Base-by-base conservation (phyloP, 768 basidiomycete species). In the Phanerochaete carnosa region DNA sequence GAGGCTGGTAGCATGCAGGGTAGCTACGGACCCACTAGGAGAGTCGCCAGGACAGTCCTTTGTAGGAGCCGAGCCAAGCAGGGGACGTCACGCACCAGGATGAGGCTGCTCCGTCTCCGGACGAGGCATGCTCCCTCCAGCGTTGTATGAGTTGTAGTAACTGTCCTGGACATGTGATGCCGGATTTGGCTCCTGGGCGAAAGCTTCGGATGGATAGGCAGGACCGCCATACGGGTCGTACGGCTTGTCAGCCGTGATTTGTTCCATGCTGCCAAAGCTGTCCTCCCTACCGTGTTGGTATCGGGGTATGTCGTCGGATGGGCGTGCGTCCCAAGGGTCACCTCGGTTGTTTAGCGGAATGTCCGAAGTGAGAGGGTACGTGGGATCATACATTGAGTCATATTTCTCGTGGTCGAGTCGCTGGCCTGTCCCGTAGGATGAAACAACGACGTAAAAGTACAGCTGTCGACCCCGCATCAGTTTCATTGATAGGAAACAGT, bases 331-430 rank as follows among this genome's bases (percentile, higher is more conserved):
- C 87, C 89, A 92, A n/a, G 86, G 81, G 67, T 88, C 86, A 63
- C 75, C 77, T 57, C 88, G 85, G 64, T 82, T 78, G 62, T 78
- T 80, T 76, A 92, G 80, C 11, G 85, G 84, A 33, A 88, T 86
- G 64, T 89, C 85, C 64, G 76, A 75, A 32, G 78, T 81, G 59
- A 84, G 71, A 51, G 81, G 79, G 64, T 78, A 77, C 13, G 78
- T 76, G 3, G 83, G 73, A 64, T 87, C 87, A 69, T 86, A 86
- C 59, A 92, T 78, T 26, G 84, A 83, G 68, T 89, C 86, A 68
- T 92, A 95, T 67, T 89, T 86, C 63, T 83, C 83, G 70, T 94
- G 92, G 67, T 94, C 93, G n/a, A 77, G 79, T 30, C 85, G 85
- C 72, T 96, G 94, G 13, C 83, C 80, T 19, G 77, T 74, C 28